Evolutionary conservation across 495 filamentous ascomycete species (phyloP).

Genomic region (Lepidopterella palustris): DNA sequence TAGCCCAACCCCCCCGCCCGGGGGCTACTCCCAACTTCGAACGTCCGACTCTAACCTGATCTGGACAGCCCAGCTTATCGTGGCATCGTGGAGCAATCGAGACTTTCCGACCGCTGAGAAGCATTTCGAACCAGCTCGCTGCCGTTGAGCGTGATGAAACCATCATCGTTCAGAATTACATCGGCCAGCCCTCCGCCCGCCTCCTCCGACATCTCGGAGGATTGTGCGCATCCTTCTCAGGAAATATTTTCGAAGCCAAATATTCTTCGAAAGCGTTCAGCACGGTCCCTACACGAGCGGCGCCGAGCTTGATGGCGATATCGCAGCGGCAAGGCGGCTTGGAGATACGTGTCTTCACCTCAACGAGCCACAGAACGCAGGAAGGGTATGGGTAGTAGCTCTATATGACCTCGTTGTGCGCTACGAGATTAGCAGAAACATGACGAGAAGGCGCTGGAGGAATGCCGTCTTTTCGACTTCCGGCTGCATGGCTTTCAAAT

Average conservation of each 20-base stretch:
- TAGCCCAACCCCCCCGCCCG: not conserved
- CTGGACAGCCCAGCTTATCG: constrained; percentile 11
- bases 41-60: not conserved
- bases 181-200: constrained; percentile 7
- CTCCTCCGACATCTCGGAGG: constrained; percentile 18
- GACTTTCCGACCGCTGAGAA: constrained; percentile 10
- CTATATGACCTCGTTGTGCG: constrained; percentile 11
- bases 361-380: constrained; percentile 20
- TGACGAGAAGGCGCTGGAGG: constrained; percentile 8
- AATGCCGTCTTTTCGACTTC: not conserved
- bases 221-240: constrained; percentile 16
- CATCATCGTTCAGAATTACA: not conserved
- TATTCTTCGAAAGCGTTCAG: constrained; percentile 9
- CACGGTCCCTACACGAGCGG: constrained; percentile 9
- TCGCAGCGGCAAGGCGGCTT: constrained; percentile 26
- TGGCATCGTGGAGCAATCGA: constrained; percentile 12
- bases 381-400: constrained; percentile 18
- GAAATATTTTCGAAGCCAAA: constrained; percentile 22
- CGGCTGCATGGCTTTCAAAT: constrained; percentile 3
- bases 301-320: constrained; percentile 17
- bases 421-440: not conserved
- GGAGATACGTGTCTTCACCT: constrained; percentile 24
- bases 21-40: not conserved
- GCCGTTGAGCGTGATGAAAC: constrained; percentile 13
- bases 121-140: constrained; percentile 14